Evolutionary conservation across 768 basidiomycete genomes (phyloP).

Genomic region (Naganishia antarctica): DNA sequence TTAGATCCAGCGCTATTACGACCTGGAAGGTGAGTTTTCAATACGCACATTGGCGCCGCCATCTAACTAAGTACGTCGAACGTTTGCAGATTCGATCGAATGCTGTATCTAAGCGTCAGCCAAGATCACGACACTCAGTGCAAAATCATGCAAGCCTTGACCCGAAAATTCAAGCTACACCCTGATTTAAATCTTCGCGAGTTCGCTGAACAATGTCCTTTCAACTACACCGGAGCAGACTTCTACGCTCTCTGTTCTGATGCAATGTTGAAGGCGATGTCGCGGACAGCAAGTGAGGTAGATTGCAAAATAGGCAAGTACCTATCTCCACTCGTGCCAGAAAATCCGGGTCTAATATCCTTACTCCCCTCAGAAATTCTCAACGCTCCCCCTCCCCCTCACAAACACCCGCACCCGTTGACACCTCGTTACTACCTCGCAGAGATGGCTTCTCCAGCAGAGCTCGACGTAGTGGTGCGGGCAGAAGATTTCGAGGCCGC

Average conservation of each 20-base stretch:
- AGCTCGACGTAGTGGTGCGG: conserved; percentile 70
- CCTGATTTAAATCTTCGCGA: conserved; percentile 59
- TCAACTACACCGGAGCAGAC: conserved; percentile 95
- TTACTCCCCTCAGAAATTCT: conserved; percentile 37
- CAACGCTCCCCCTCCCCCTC: conserved; percentile 55
- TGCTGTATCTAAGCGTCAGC: conserved; percentile 93
- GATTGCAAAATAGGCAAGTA: conserved; percentile 67
- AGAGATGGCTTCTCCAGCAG: conserved; percentile 66
- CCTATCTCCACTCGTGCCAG: not conserved
- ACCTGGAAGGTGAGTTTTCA: conserved; percentile 67
- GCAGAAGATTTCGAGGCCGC: conserved; percentile 72
- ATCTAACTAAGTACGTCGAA: not conserved
- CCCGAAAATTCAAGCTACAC: conserved; percentile 82
- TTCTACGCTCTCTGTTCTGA: conserved; percentile 97
- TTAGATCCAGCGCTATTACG: conserved; percentile 82
- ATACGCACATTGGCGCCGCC: not conserved
- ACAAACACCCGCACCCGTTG: conserved; percentile 61
- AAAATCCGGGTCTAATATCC: not conserved
- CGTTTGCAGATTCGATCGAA: conserved; percentile 75
- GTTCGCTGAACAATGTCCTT: conserved; percentile 72
- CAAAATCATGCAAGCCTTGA: conserved; percentile 81
- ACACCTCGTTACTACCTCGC: conserved; percentile 86
- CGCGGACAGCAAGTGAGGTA: conserved; percentile 71
- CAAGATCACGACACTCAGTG: conserved; percentile 77
- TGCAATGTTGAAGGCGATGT: conserved; percentile 92